Percentiles rank a stretch among this genome's conserved stretches.
Evolutionary conservation across 352 stramenopile genomes (phyloP).

Genomic region (Globisporangium rhizosaccharum): DNA sequence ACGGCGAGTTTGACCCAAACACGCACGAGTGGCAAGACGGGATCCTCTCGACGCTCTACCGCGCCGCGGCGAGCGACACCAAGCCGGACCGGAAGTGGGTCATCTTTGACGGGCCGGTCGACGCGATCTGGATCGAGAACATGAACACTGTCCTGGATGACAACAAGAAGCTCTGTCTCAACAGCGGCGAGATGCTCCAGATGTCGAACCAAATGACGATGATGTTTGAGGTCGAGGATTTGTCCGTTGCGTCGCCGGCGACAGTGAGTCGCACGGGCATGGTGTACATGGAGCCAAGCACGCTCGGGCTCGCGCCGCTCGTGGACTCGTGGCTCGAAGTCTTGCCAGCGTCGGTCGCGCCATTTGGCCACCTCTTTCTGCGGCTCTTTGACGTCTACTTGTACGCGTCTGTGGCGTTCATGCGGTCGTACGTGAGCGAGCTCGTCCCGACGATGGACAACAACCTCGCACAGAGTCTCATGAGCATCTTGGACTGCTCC

Average conservation of each 20-base stretch:
- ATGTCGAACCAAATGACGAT: conserved; percentile 96
- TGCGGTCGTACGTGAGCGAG: conserved; percentile 85
- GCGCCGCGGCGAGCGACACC: conserved; percentile 79
- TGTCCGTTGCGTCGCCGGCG: conserved; percentile 90
- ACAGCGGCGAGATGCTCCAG: conserved; percentile 92
- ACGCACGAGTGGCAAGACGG: conserved; percentile 96
- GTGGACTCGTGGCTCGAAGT: conserved; percentile 89
- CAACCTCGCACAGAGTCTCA: conserved; percentile 88
- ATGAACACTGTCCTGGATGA: conserved; percentile 96
- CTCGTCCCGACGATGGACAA: conserved; percentile 92
- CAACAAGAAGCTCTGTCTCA: conserved; percentile 95
- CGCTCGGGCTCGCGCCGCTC: conserved; percentile 83
- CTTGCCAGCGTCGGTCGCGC: conserved; percentile 35
- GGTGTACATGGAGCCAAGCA: conserved; percentile 95
- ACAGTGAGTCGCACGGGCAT: conserved; percentile 94
- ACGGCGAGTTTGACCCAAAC: conserved; percentile 92
- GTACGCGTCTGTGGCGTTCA: conserved; percentile 78
- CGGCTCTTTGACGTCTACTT: conserved; percentile 90
- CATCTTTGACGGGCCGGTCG: conserved; percentile 92
- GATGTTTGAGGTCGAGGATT: conserved; percentile 97
- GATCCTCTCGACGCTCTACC: conserved; percentile 93
- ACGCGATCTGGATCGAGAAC: conserved; percentile 96
- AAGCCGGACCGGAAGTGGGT: conserved; percentile 93
- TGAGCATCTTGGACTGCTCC: conserved; percentile 92
- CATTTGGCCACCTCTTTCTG: conserved; percentile 44